Evolutionary conservation across 805 yeast genomes (phyloP), one percentile per base, ranked within the genome.

Genomic region (Saturnispora quitensis): DNA sequence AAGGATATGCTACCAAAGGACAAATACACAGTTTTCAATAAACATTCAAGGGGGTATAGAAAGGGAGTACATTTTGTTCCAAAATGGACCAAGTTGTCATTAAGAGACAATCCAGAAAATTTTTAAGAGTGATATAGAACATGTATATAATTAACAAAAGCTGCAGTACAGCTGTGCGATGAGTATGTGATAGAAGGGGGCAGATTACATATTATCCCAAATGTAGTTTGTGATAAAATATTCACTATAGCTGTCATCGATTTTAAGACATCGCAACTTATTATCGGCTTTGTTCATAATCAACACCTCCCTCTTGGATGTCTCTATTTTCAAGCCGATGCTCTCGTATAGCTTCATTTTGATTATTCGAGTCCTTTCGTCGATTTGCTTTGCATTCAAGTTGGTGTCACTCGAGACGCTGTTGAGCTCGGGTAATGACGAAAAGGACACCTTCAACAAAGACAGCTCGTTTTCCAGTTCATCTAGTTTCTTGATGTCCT

Each of bases 1-100:
- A 58, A 67, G 34, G 89, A 89, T 55, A 90, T 91, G 97, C 62
- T 68, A 1, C 74, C 96, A 7, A 73, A 69, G 56, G 95, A 93
- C 70, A 91, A 91, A 68, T 93, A 93, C 70, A 82, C 95, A 45
- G 84, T 89, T 1, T 91, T 86, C 71, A 82, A 80, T 69, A 84
- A 78, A 67, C 81, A 81, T 60, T 77, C 82, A 13, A 80, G 76
- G 61, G 83, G 82, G 20, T 93, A 91, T 70, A 81, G 98, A 72
- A 91, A 89, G 71, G 82, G 90, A 57, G 81, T 87, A 25, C 98
- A 91, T 63, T 72, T 81, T 67, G 86, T 84, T 43, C 96, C 97
- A 20, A 87, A 89, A 65, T 89, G 96, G 95, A 89, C 97, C 50
- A 89, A 84, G 71, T 66, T 80, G 56, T 80, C 95, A 8, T 76